Conservation (phyloP, 2,329 filamentous ascomycete species). For the Graphilbum fragrans region DNA sequence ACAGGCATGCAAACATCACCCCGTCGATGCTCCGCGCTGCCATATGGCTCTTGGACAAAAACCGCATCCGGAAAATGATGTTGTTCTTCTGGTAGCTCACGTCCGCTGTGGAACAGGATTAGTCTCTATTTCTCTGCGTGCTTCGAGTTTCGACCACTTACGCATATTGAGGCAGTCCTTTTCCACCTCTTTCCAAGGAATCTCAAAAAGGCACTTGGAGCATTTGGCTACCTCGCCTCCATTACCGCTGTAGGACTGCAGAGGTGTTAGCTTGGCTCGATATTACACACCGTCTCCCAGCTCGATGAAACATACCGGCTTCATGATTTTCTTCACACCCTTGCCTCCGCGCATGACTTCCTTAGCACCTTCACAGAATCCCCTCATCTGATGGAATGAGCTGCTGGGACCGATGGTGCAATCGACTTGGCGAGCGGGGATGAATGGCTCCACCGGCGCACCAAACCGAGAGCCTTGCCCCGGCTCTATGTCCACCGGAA, state of each 20-base stretch:
- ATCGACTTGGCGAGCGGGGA: conserved; percentile 2
- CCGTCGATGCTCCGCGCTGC: conserved; percentile 37
- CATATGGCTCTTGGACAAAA: conserved; percentile 44
- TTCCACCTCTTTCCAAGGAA: conserved; percentile 40
- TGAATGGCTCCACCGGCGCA: background rate
- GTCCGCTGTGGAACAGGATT: conserved; percentile 18
- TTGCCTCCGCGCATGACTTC: conserved; percentile 34
- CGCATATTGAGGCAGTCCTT: conserved; percentile 35
- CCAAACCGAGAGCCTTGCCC: background rate
- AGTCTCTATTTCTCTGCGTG: background rate
- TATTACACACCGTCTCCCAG: background rate
- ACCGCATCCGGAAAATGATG: conserved; percentile 38
- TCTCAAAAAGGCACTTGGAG: conserved; percentile 38
- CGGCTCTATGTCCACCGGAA: conserved; percentile 9
- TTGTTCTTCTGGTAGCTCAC: conserved; percentile 33
- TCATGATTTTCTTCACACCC: conserved; percentile 37
- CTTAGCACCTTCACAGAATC: conserved; percentile 42
- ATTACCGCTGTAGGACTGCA: conserved; percentile 17
- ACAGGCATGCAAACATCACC: conserved; percentile 40
- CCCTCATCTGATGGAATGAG: conserved; percentile 40
- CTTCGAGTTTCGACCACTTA: conserved; percentile 16
- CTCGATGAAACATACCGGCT: conserved; percentile 25
- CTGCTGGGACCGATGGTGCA: conserved; percentile 31
- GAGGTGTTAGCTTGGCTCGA: background rate
- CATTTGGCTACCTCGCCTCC: conserved; percentile 36